Base-by-base conservation (phyloP, 108 stramenopile species). In the Cyclotella atomus region DNA sequence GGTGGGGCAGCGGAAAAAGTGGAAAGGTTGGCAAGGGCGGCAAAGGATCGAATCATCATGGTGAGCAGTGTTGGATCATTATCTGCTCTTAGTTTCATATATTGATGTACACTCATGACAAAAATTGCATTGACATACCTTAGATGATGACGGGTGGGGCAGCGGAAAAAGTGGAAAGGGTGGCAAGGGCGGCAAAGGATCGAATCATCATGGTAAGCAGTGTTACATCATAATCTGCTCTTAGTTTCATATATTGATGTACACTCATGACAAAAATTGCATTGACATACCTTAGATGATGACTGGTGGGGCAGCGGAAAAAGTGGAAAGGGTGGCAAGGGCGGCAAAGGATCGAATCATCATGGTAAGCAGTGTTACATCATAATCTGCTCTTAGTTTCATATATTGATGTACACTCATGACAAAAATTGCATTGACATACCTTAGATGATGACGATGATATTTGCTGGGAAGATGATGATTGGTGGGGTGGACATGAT, bases 391-490 rank as follows among this genome's bases (percentile, higher is more conserved):
- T n/a, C n/a, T n/a, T n/a, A n/a, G n/a, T n/a, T n/a, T n/a, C n/a
- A n/a, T n/a, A n/a, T 49, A 10, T 49, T 10, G 9, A n/a, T 49
- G 47, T 12, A 9, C 47, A 4, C 47, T 7, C 12, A 12, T 12
- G 7, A 49, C 10, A 49, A 49, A 4, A 49, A n/a, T 41, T 12
- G 12, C 38, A 41, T 41, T 17, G n/a, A 12, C n/a, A n/a, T 49
- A 49, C n/a, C n/a, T 12, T n/a, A n/a, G n/a, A n/a, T n/a, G 47
- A 49, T n/a, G 47, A 49, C n/a, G 47, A 49, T 4, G 9, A 49
- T n/a, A 17, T 49, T 4, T 49, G 47, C n/a, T 49, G 47, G 47
- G 47, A 49, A 49, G 47, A 49, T 49, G 47, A 49, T n/a, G 47
- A 49, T 49, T 49, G n/a, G 17, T 41, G 38, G 38, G 9, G 38